phyloP scores from a whole-genome alignment of 164 flowering plant species.

The Stephania japonica region DNA sequence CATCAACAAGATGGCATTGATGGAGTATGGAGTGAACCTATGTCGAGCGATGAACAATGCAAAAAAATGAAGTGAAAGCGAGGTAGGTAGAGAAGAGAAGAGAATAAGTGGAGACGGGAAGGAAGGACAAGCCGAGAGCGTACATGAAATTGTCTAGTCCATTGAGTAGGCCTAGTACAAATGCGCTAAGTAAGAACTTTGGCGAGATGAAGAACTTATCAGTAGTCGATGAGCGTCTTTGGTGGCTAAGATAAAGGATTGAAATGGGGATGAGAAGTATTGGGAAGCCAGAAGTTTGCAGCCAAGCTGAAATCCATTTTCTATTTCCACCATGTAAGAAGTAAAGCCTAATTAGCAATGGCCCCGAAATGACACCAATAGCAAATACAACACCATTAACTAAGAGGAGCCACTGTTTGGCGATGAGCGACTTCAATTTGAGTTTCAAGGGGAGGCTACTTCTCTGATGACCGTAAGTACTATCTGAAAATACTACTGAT shows the following conservation, averaged over 20 bases:
- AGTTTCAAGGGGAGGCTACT: not conserved
- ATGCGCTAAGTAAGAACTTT: not conserved
- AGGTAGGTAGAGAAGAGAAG: conserved; percentile 12
- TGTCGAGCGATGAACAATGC: conserved; percentile 7
- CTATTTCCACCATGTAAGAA: conserved; percentile 3
- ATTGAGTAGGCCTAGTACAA: not conserved
- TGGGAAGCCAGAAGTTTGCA: conserved; percentile 10
- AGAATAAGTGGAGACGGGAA: conserved; percentile 10
- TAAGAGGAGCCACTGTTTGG: not conserved
- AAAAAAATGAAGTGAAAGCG: conserved; percentile 10
- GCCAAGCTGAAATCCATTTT: conserved; percentile 9
- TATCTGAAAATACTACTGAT: not conserved
- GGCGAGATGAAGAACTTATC: conserved; percentile 5
- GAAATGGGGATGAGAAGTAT: conserved; percentile 3
- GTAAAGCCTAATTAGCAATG: conserved; percentile 8
- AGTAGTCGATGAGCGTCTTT: not conserved
- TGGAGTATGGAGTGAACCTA: conserved; percentile 10
- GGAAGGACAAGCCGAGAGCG: conserved; percentile 9
- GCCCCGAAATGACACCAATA: conserved; percentile 7
- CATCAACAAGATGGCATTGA: conserved; percentile 10
- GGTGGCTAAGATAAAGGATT: not conserved
- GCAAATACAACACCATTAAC: not conserved
- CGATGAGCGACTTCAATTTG: conserved; percentile 4
- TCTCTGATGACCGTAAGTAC: not conserved
- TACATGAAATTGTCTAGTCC: conserved; percentile 9